Percentiles rank a stretch among this genome's conserved stretches.
Evolutionary conservation across 2,329 filamentous ascomycete genomes (phyloP).

Genomic region (Orbilia quercus): DNA sequence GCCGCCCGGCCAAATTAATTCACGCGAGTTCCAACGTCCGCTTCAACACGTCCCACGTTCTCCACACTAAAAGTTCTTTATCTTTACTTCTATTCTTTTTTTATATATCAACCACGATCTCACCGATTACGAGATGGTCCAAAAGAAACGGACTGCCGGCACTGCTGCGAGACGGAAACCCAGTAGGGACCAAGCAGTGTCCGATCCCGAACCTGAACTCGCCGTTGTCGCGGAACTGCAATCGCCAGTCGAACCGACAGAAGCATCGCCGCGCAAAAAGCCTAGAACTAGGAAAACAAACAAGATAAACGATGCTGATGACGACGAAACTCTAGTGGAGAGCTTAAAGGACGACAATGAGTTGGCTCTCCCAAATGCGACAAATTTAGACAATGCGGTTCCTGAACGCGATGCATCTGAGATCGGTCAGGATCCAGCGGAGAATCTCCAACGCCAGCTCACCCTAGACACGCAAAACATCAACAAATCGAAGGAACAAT

Average conservation of each 20-base stretch:
- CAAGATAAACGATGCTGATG: neutral
- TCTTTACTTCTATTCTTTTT: constrained; percentile 4
- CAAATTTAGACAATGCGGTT: constrained; percentile 11
- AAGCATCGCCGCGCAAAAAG: constrained; percentile 42
- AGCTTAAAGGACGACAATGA: constrained; percentile 18
- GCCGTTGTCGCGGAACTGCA: constrained; percentile 6
- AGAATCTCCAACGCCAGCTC: constrained; percentile 2
- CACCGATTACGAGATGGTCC: constrained; percentile 24
- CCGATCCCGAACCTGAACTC: constrained; percentile 16
- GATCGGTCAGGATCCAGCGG: neutral
- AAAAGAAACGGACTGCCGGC: constrained; percentile 33
- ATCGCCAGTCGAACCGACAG: constrained; percentile 8
- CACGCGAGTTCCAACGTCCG: constrained; percentile 19
- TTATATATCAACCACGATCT: neutral
- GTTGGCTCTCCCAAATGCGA: constrained; percentile 10
- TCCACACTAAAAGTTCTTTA: constrained; percentile 4
- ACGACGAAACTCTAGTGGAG: constrained; percentile 4
- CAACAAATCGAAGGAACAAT: neutral
- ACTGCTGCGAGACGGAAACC: constrained; percentile 33
- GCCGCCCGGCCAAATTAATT: constrained; percentile 10
- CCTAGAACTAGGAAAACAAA: constrained; percentile 26
- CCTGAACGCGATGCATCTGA: constrained; percentile 6
- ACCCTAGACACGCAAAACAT: constrained; percentile 3
- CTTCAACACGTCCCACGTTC: constrained; percentile 38
- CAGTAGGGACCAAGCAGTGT: constrained; percentile 14